Percentiles rank a stretch among this genome's conserved stretches.
Evolutionary conservation across 2,329 filamentous ascomycete genomes (phyloP).

Genomic region (Pseudogymnoascus sp.): DNA sequence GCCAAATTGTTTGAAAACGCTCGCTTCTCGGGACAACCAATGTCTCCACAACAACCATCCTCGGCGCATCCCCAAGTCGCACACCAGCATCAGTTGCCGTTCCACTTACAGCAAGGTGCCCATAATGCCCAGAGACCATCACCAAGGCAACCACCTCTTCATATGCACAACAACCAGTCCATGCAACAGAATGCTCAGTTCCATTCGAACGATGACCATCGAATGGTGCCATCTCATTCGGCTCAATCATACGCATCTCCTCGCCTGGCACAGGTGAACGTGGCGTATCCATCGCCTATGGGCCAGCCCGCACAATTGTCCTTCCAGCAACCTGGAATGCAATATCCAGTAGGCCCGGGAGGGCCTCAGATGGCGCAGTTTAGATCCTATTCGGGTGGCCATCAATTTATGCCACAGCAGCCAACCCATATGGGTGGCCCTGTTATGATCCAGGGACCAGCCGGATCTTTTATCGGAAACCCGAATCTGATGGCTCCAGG

Average conservation of each 20-base stretch:
- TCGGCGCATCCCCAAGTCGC: constrained; percentile 65
- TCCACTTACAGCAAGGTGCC: constrained; percentile 69
- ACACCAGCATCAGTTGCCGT: constrained; percentile 76
- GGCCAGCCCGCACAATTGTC: constrained; percentile 60
- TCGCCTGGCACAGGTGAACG: constrained; percentile 60
- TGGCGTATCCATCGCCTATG: constrained; percentile 67
- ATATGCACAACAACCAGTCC: constrained; percentile 63
- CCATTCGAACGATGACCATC: constrained; percentile 71
- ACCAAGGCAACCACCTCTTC: constrained; percentile 69
- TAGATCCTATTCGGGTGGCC: constrained; percentile 62
- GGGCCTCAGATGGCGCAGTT: constrained; percentile 64
- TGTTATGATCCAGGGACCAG: constrained; percentile 75
- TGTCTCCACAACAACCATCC: constrained; percentile 60
- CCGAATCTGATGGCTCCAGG: constrained; percentile 62
- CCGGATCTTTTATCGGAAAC: constrained; percentile 61
- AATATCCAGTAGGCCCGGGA: constrained; percentile 60
- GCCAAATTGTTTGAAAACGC: constrained; percentile 69
- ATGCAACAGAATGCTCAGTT: constrained; percentile 55
- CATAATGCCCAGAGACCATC: constrained; percentile 60
- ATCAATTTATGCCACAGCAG: constrained; percentile 65
- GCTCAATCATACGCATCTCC: constrained; percentile 82
- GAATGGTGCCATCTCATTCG: constrained; percentile 81
- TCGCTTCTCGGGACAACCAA: constrained; percentile 45
- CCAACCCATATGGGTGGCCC: constrained; percentile 62
- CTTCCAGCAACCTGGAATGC: constrained; percentile 64